Conservation (phyloP, 345 rosid species). For the Syzygium jambos region DNA sequence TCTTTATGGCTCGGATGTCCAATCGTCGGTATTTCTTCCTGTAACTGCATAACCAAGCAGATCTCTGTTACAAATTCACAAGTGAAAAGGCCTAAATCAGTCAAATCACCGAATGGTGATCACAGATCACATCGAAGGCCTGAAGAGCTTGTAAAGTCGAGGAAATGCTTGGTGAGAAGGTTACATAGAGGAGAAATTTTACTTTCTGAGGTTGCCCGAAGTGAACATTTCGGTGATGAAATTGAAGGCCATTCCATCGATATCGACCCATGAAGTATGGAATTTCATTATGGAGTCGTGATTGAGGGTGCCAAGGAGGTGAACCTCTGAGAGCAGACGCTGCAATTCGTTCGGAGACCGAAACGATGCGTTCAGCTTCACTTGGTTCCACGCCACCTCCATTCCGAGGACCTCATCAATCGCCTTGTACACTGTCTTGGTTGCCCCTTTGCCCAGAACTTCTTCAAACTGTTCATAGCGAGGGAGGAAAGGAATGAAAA, state of each 20-base stretch:
- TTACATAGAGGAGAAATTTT: not conserved
- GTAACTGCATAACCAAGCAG: slow-evolving; percentile 39
- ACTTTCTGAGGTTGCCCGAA: slow-evolving; percentile 88
- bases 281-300: slow-evolving; percentile 66
- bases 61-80: not conserved
- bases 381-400: slow-evolving; percentile 98
- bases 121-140: not conserved
- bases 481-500: not conserved
- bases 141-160: not conserved
- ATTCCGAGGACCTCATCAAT: slow-evolving; percentile 74
- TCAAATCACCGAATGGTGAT: not conserved
- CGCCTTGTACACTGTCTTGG: slow-evolving; percentile 90
- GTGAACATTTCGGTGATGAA: slow-evolving; percentile 91
- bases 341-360: slow-evolving; percentile 65
- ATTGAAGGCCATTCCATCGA: slow-evolving; percentile 63
- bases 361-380: slow-evolving; percentile 51
- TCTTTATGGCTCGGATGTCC: slow-evolving; percentile 68
- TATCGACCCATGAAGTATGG: slow-evolving; percentile 69
- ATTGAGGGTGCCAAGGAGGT: slow-evolving; percentile 68
- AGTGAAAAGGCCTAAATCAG: not conserved
- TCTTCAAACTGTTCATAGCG: slow-evolving; percentile 42
- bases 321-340: slow-evolving; percentile 82
- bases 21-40: slow-evolving; percentile 49
- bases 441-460: slow-evolving; percentile 84
- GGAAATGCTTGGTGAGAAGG: not conserved